Base-by-base conservation (phyloP, 345 rosid species). In the Noccaea caerulescens region DNA sequence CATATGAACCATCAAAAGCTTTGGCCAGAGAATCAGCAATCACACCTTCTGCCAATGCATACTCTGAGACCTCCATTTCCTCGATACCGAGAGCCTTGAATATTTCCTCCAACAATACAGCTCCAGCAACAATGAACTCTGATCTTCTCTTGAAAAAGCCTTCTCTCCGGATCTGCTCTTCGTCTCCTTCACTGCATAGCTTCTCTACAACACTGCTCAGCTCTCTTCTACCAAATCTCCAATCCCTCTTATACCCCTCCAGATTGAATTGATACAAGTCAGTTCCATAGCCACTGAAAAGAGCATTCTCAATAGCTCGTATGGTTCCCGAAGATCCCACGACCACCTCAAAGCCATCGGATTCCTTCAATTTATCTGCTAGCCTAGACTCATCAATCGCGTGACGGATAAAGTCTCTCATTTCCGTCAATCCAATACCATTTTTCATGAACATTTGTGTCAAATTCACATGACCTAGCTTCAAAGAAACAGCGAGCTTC, bases 321-420 rank as follows among this genome's bases (percentile, higher is more conserved):
- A 82, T 79, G 1, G 90, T 85, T 36, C 96, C 96, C 0, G 91
- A 89, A 68, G 86, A 83, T 6, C 92, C 96, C 33, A 84, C 83
- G 16, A 79, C 85, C 4, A 84, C 76, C 52, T 89, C 87, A 70
- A 89, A 84, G 1, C 87, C 84, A 56, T 72, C 84, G 25, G 64
- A 65, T 6, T 72, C 76, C 33, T 77, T 77, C 69, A 89, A 70
- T 68, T 67, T 78, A 64, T 84, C 83, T 1, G 58, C 73, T 66
- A 89, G 67, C 33, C 82, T 75, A 39, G 88, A 85, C 63, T 82
- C 85, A 34, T 55, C 53, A 8, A 87, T 68, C 51, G 56, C 81
- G 39, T 30, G 12, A 63, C 81, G 76, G 4, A 87, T 66, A 71
- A 72, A 77, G 39, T 83, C 79, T 52, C 86, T 82, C 84, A 87